Evolutionary conservation across 2,329 filamentous ascomycete genomes (phyloP).

Genomic region (Fulvia fulva): DNA sequence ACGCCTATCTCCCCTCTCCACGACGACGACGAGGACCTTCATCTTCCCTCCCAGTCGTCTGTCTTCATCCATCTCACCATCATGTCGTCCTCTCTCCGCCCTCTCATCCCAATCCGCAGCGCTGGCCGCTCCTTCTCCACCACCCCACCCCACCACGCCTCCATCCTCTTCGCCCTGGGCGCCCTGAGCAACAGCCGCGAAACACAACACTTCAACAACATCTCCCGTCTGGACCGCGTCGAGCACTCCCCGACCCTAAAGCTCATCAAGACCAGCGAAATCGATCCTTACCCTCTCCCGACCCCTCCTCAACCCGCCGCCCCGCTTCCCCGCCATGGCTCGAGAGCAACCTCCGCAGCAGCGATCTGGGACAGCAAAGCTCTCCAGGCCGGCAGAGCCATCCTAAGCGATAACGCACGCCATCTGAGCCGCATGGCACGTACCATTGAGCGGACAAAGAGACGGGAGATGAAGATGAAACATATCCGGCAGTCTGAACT

Average conservation of each 20-base stretch:
- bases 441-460: conserved; percentile 12
- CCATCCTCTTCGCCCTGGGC: conserved; percentile 28
- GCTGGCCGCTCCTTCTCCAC: conserved; percentile 21
- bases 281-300: conserved; percentile 24
- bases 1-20: neutral
- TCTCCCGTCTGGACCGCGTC: conserved; percentile 26
- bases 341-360: neutral
- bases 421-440: conserved; percentile 8
- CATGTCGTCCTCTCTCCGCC: neutral
- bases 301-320: neutral
- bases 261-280: conserved; percentile 30
- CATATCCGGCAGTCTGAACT: conserved; percentile 7
- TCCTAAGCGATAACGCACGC: conserved; percentile 19
- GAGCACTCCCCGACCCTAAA: conserved; percentile 32
- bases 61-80: neutral
- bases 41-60: neutral
- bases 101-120: neutral
- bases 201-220: conserved; percentile 32
- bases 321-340: neutral
- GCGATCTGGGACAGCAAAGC: conserved; percentile 22
- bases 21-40: neutral
- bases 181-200: conserved; percentile 31
- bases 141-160: conserved; percentile 12
- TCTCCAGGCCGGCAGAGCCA: conserved; percentile 16
- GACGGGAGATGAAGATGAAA: conserved; percentile 6